These are phyloP conservation scores for Phialophora tarda DNA, from an alignment of 2,329 filamentous ascomycete genomes.

Conservation along the genomic window DNA sequence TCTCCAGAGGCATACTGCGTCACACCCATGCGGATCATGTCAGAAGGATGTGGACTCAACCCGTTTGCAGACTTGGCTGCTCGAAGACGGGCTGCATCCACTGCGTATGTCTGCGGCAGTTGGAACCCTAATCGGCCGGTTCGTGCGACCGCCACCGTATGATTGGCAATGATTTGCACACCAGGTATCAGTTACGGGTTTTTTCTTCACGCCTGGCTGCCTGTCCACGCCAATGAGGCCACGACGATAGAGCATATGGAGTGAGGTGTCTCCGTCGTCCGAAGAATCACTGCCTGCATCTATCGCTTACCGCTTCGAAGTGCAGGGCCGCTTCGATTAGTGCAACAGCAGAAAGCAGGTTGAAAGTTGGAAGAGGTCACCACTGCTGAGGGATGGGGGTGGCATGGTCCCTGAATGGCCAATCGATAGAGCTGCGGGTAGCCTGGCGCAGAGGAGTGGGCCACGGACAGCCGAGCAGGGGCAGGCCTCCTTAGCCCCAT, in stretches of 20 bases:
- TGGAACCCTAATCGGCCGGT: slow-evolving; percentile 14
- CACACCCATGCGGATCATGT: slow-evolving; percentile 25
- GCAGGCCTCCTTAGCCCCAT: slow-evolving; percentile 7
- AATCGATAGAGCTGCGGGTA: slow-evolving; percentile 14
- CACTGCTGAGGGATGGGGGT: background rate
- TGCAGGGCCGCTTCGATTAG: background rate
- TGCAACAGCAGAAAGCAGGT: slow-evolving; percentile 3
- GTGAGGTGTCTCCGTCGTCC: background rate
- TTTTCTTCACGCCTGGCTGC: slow-evolving; percentile 1
- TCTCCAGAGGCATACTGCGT: slow-evolving; percentile 12
- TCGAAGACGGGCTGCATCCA: background rate
- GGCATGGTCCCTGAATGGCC: background rate
- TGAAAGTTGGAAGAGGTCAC: background rate
- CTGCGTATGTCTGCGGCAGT: background rate
- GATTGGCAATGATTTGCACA: slow-evolving; percentile 20
- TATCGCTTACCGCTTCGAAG: background rate
- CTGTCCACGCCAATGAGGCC: background rate
- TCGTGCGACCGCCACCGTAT: slow-evolving; percentile 3
- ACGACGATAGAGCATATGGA: slow-evolving; percentile 6
- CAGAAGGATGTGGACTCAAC: slow-evolving; percentile 5
- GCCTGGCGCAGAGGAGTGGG: background rate
- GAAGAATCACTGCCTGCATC: background rate
- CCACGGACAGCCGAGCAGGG: slow-evolving; percentile 8
- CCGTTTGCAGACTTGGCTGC: background rate
- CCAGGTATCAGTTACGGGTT: slow-evolving; percentile 3